These are phyloP conservation scores for Pseudognaphalium luteoalbum DNA, from an alignment of 129 eudicot genomes.

Conservation along the genomic window DNA sequence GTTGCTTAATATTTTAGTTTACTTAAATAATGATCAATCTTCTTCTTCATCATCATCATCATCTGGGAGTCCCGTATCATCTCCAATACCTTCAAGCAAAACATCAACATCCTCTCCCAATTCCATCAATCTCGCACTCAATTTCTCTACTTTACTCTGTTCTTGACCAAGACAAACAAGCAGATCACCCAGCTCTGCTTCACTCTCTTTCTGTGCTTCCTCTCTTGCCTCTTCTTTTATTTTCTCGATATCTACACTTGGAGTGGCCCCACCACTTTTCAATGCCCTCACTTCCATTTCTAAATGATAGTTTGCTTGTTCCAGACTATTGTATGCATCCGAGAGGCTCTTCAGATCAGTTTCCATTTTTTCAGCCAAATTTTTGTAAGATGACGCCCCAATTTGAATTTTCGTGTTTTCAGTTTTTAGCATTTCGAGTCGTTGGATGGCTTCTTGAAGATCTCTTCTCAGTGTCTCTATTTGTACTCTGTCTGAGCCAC, in stretches of 20 bases:
- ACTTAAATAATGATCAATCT: slow-evolving; percentile 20
- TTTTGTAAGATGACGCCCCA: slow-evolving; percentile 50
- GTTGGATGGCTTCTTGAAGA: slow-evolving; percentile 62
- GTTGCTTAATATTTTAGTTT: background rate
- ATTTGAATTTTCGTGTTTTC: slow-evolving; percentile 60
- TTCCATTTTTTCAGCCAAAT: slow-evolving; percentile 64
- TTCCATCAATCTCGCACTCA: slow-evolving; percentile 63
- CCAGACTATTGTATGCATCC: slow-evolving; percentile 90
- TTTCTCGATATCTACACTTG: slow-evolving; percentile 57
- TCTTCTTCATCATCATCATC: slow-evolving; percentile 53
- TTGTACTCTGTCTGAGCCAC: slow-evolving; percentile 71
- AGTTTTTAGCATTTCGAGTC: slow-evolving; percentile 56
- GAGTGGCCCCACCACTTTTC: slow-evolving; percentile 44
- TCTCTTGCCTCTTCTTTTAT: slow-evolving; percentile 78
- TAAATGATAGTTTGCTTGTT: slow-evolving; percentile 74
- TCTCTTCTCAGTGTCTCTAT: slow-evolving; percentile 70
- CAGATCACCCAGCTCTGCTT: slow-evolving; percentile 78
- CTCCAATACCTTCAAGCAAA: slow-evolving; percentile 87
- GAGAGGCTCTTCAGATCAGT: slow-evolving; percentile 83
- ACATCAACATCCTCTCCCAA: slow-evolving; percentile 82
- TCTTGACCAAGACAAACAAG: slow-evolving; percentile 96
- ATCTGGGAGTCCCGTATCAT: slow-evolving; percentile 49
- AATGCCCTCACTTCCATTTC: slow-evolving; percentile 62
- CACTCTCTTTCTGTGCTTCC: slow-evolving; percentile 92
- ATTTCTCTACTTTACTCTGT: slow-evolving; percentile 84